Evolutionary conservation across 2,329 filamentous ascomycete species (phyloP).

Genomic region (Aspergillus flavus): DNA sequence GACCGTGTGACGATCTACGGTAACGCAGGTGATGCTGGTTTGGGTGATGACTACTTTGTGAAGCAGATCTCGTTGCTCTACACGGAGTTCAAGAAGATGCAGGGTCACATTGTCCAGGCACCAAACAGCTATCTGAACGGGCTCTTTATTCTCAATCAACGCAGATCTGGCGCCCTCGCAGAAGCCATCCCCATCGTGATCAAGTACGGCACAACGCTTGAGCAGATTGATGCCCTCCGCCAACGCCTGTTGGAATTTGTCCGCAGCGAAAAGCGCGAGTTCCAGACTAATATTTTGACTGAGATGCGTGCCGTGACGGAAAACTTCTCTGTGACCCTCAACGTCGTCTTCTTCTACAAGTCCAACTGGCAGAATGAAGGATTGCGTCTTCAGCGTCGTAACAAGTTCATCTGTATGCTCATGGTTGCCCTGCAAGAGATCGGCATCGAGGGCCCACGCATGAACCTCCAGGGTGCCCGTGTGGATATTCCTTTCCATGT

Average conservation of each 20-base stretch:
- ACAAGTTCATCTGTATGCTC: conserved; percentile 90
- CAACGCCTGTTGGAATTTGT: conserved; percentile 82
- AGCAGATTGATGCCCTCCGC: conserved; percentile 82
- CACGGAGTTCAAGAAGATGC: conserved; percentile 98
- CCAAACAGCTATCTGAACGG: conserved; percentile 93
- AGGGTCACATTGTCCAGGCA: conserved; percentile 92
- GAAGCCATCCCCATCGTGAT: conserved; percentile 83
- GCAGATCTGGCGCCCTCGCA: conserved; percentile 82
- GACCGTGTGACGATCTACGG: conserved; percentile 92
- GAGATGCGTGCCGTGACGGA: conserved; percentile 79
- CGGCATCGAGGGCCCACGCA: conserved; percentile 81
- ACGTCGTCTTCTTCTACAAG: conserved; percentile 97
- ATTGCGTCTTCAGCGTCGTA: conserved; percentile 83
- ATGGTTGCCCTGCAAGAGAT: conserved; percentile 83
- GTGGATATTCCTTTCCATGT: conserved; percentile 69
- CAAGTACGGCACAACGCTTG: conserved; percentile 82
- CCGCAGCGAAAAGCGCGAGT: conserved; percentile 82
- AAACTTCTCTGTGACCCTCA: conserved; percentile 82
- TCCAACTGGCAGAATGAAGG: conserved; percentile 95
- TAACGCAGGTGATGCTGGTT: conserved; percentile 75
- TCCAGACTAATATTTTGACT: conserved; percentile 81
- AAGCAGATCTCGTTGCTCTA: conserved; percentile 91
- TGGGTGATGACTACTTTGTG: conserved; percentile 92
- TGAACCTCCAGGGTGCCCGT: conserved; percentile 70
- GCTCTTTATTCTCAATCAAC: conserved; percentile 92